Conservation (phyloP, 306 rosid genomes). For the Sicyos edulis region DNA sequence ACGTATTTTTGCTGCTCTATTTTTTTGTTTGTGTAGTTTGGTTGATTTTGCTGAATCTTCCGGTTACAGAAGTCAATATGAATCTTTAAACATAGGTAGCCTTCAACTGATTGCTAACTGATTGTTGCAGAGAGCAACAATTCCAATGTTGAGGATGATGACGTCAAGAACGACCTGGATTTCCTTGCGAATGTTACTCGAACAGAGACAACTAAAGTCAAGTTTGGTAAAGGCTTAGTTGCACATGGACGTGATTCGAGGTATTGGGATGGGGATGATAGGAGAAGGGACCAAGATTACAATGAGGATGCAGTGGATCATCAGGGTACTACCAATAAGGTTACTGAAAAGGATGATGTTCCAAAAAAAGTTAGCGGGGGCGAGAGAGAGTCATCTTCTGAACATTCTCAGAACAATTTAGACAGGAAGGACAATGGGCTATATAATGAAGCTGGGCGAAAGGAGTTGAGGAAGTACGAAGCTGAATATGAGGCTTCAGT, state of each 20-base stretch:
- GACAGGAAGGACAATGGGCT: conserved; percentile 34
- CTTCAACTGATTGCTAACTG: conserved; percentile 22
- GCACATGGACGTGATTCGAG: conserved; percentile 85
- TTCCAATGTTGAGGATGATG: conserved; percentile 43
- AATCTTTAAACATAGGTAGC: no score
- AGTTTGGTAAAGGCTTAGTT: conserved; percentile 65
- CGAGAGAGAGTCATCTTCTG: conserved; percentile 30
- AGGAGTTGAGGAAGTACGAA: conserved; percentile 79
- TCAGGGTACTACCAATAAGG: conserved; percentile 29
- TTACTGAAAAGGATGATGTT: conserved; percentile 27
- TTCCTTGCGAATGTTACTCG: conserved; percentile 82
- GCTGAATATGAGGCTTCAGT: conserved; percentile 88
- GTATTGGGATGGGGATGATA: conserved; percentile 95
- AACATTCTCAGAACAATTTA: conserved; percentile 21
- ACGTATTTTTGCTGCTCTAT: not conserved
- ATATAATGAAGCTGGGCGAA: conserved; percentile 94
- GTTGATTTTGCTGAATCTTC: not conserved
- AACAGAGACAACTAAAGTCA: conserved; percentile 48
- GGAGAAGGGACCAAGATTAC: conserved; percentile 90
- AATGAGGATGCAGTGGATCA: conserved; percentile 54
- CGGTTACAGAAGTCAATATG: not conserved
- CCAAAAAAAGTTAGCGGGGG: conserved; percentile 27
- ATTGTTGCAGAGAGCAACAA: conserved; percentile 46
- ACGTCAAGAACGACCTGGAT: conserved; percentile 54
- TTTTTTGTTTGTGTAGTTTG: not conserved